Evolutionary conservation across 148 eudicot species (phyloP).

Genomic region (Pharnaceum exiguum): DNA sequence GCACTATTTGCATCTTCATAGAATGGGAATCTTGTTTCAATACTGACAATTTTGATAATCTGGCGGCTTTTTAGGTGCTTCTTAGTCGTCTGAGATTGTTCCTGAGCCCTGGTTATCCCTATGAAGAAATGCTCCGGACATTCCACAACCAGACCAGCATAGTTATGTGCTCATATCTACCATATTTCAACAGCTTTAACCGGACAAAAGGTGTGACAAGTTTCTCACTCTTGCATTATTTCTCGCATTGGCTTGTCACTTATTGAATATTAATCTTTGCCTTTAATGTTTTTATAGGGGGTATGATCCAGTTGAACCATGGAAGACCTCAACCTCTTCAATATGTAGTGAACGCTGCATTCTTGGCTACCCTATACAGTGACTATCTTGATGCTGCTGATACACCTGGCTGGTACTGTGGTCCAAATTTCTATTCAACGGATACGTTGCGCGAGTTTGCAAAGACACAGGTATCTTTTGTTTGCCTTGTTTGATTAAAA

Average conservation of each 20-base stretch:
- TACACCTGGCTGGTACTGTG: conserved; percentile 93
- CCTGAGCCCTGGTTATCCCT: conserved; percentile 88
- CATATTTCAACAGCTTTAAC: conserved; percentile 67
- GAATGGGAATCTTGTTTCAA: neutral
- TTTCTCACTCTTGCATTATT: neutral
- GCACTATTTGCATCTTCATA: neutral
- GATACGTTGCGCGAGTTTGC: conserved; percentile 72
- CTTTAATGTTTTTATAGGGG: conserved; percentile 40
- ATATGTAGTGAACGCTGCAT: conserved; percentile 89
- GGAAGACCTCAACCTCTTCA: conserved; percentile 96
- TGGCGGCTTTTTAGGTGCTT: conserved; percentile 56
- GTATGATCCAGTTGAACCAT: conserved; percentile 77
- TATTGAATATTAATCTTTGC: conserved; percentile 3
- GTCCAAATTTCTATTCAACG: conserved; percentile 66
- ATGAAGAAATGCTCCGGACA: conserved; percentile 69
- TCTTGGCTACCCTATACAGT: conserved; percentile 73
- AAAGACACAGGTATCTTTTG: conserved; percentile 54
- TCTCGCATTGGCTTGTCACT: neutral
- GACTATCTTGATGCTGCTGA: conserved; percentile 88
- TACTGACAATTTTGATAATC: no score
- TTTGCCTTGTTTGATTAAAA: neutral
- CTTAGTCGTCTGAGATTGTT: conserved; percentile 83
- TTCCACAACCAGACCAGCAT: conserved; percentile 82
- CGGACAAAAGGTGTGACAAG: conserved; percentile 62
- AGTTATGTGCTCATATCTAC: conserved; percentile 86